Base-by-base conservation (phyloP, 2,329 filamentous ascomycete species). In the Pseudogymnoascus sp. region DNA sequence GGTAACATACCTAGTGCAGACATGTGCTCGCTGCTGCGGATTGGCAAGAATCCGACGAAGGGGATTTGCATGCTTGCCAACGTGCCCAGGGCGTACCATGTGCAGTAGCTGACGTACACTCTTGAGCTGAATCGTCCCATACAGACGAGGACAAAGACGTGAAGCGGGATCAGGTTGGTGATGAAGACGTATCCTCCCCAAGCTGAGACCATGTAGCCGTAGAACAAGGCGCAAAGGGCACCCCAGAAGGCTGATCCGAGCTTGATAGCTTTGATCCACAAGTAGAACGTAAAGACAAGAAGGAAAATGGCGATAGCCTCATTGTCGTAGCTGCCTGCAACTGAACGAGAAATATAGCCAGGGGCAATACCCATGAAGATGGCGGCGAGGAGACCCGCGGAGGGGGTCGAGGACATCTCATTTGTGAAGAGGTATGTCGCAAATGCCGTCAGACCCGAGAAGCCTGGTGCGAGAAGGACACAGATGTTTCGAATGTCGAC, bases 121-220 rank as follows among this genome's bases (percentile, higher is more conserved):
- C 94, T 86, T 62, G 89, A 88, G 79, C 92, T 97, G 77, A 95
- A 99, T 63, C 94, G 82, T 59, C 95, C 95, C 93, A 99, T 99
- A 77, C 89, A 90, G 71, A 99, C 88, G 67, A 99, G 81, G 54
- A 96, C 91, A 69, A 99, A 92, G 6, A 90, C 87, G 75, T 99
- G 94, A 67, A 99, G 84, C 37, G 94, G 94, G 63, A 99, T 86
- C 76, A 99, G 79, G 74, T 96, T 97, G 64, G 95, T 99, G 72
- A 99, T 99, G 83, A 99, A 99, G 70, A 96, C 94, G 75, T 99
- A 99, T 72, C 94, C 94, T 81, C 94, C 94, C 94, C 94, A 99
- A 16, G 95, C 96, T 57, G 93, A 94, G 66, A 99, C 94, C 94
- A 99, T 99, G 85, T 99, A 99, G 71, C 94, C 94, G 76, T 99